Percentiles rank a stretch among this genome's conserved stretches.
Conservation (phyloP, 768 basidiomycete genomes). For the Pholiota conissans region DNA sequence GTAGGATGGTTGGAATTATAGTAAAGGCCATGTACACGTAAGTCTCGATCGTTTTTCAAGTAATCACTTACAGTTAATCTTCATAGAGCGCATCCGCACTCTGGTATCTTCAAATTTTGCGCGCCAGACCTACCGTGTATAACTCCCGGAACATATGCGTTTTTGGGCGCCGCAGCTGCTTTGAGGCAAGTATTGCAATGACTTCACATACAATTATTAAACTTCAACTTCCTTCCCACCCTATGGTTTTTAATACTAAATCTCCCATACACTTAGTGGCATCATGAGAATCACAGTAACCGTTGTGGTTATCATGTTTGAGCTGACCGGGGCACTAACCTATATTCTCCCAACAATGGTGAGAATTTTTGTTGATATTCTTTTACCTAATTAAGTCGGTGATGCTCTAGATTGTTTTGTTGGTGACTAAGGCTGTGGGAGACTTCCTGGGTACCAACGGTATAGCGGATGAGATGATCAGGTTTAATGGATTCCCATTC, state of each 20-base stretch:
- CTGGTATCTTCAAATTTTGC: conserved; percentile 89
- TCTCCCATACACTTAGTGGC: conserved; percentile 55
- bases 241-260: not conserved
- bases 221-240: not conserved
- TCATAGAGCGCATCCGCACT: conserved; percentile 80
- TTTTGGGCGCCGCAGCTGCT: conserved; percentile 94
- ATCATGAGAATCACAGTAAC: conserved; percentile 97
- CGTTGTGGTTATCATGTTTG: conserved; percentile 99
- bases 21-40: conserved; percentile 92
- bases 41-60: conserved; percentile 5
- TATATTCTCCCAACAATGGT: conserved; percentile 99
- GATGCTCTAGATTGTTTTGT: conserved; percentile 78
- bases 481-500: conserved; percentile 96
- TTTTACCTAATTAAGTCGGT: conserved; percentile 2
- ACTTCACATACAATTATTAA: conserved; percentile 10
- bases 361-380: conserved; percentile 4
- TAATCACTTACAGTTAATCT: conserved; percentile 3
- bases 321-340: conserved; percentile 93
- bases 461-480: conserved; percentile 96
- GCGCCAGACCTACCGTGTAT: conserved; percentile 93
- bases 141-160: conserved; percentile 97
- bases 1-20: conserved; percentile 94
- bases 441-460: conserved; percentile 92
- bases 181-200: conserved; percentile 59
- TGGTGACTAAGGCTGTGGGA: conserved; percentile 96